phyloP scores from a whole-genome alignment of 2,329 filamentous ascomycete genomes.

The Pestalotiopsis sp. region DNA sequence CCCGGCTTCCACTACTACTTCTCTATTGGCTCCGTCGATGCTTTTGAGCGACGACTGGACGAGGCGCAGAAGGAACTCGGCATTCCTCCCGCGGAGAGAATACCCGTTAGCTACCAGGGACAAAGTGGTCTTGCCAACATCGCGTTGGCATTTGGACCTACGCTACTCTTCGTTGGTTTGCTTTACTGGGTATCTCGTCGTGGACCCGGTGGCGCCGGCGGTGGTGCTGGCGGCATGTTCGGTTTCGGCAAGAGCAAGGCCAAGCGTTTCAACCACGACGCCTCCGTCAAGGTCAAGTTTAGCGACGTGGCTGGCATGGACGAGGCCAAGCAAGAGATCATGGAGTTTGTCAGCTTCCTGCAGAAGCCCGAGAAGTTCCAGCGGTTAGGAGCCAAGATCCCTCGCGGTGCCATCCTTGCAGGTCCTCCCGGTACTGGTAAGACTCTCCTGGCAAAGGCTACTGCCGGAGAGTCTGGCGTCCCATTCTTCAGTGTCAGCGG shows the following conservation, averaged over 20 bases:
- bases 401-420: conserved; percentile 91
- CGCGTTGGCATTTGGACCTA: conserved; percentile 80
- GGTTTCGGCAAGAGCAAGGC: conserved; percentile 95
- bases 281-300: conserved; percentile 95
- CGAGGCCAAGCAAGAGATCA: conserved; percentile 96
- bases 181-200: conserved; percentile 79
- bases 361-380: conserved; percentile 93
- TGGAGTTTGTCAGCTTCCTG: conserved; percentile 98
- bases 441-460: conserved; percentile 94
- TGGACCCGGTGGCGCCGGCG: conserved; percentile 56
- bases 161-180: conserved; percentile 80
- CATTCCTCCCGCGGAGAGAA: conserved; percentile 85
- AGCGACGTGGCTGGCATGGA: conserved; percentile 96
- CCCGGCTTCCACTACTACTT: conserved; percentile 86
- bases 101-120: conserved; percentile 84
- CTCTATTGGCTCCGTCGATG: conserved; percentile 91
- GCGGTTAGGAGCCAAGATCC: conserved; percentile 95
- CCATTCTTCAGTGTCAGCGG: conserved; percentile 98
- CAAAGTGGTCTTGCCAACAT: conserved; percentile 76
- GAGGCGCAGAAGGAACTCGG: conserved; percentile 84
- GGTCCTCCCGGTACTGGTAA: conserved; percentile 99
- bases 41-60: conserved; percentile 87
- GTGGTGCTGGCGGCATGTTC: conserved; percentile 79
- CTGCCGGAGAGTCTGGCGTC: conserved; percentile 92
- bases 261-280: conserved; percentile 97